Evolutionary conservation across 257 asterid genomes (phyloP), one percentile per base, ranked within the genome.

Genomic region (Salvia splendens): DNA sequence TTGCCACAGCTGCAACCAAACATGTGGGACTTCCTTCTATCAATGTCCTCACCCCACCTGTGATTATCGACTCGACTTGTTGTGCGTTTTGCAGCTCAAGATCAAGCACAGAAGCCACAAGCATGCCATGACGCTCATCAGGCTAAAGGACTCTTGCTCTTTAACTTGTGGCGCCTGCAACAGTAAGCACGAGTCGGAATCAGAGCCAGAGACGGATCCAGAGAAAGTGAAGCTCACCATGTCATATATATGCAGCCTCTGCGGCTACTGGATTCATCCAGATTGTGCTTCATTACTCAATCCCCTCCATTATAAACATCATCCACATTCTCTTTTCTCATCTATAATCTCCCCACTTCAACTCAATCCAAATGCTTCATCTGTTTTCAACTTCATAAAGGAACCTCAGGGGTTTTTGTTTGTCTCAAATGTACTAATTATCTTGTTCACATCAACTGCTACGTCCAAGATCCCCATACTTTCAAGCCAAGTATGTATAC

Each of bases 211-310:
- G 6, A 4, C 38, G 38, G 38, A 53, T n/a, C n/a, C n/a, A n/a
- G n/a, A n/a, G n/a, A n/a, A n/a, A n/a, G n/a, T n/a, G 38, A 4
- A 32, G 60, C 3, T 4, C 6, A 56, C 24, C 5, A 0, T 61
- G 8, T 56, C 38, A 10, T 68, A 55, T 12, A 8, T 11, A 7
- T 71, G 76, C 43, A 30, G 6, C n/a, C 32, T 6, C 4, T 71
- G 76, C n/a, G 58, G 42, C 15, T 72, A 14, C 71, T 64, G 67
- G 66, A 6, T 72, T 38, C 77, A 64, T 64, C 61, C 49, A 0
- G 72, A 64, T 4, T 64, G 77, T 17, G 76, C 76, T 15, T 20
- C 45, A 0, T 33, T 71, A 1, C 76, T 65, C 2, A 64, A 48
- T 35, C 62, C 62, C 61, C 45, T 12, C 35, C 28, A 5, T 35